A percentile compares a stretch with the other conserved stretches of the same genome.
Evolutionary conservation across 1,139 yeast genomes (phyloP).

Genomic region (Hemisphaericaspora xylanilytica): DNA sequence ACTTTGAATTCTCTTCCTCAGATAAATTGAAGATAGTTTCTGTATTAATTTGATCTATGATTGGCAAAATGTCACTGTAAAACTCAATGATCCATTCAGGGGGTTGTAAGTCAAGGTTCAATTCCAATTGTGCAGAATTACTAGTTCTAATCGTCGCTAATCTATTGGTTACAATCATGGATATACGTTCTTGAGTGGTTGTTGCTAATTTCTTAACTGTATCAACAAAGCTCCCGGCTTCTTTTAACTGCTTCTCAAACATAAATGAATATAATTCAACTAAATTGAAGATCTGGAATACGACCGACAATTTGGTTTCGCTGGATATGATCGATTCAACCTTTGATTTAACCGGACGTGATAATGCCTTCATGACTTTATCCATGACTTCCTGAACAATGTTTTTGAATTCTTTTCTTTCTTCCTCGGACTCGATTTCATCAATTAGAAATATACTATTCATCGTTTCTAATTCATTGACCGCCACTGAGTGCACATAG

Average conservation of each 20-base stretch:
- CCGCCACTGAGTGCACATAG: slow-evolving; percentile 83
- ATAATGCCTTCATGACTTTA: slow-evolving; percentile 31
- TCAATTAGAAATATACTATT: slow-evolving; percentile 37
- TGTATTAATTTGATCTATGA: slow-evolving; percentile 44
- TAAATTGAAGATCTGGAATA: slow-evolving; percentile 60
- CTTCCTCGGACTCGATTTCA: slow-evolving; percentile 16
- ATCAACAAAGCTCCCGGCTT: slow-evolving; percentile 19
- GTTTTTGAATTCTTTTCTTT: slow-evolving; percentile 23
- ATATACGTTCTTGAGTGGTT: slow-evolving; percentile 40
- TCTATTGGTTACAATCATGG: slow-evolving; percentile 38
- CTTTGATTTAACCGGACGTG: slow-evolving; percentile 43
- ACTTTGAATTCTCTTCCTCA: slow-evolving; percentile 27
- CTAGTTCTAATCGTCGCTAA: slow-evolving; percentile 41
- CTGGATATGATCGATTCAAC: slow-evolving; percentile 68
- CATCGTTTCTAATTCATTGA: slow-evolving; percentile 80
- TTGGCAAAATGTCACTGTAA: slow-evolving; percentile 48
- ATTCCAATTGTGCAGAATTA: slow-evolving; percentile 42
- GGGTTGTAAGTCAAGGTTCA: slow-evolving; percentile 52
- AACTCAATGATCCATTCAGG: slow-evolving; percentile 74
- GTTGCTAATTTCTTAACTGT: slow-evolving; percentile 26
- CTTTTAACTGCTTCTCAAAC: slow-evolving; percentile 51
- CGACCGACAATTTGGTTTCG: slow-evolving; percentile 55
- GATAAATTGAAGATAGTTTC: slow-evolving; percentile 39
- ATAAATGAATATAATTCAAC: slow-evolving; percentile 68
- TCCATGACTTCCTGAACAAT: slow-evolving; percentile 35